A percentile compares a stretch with the other conserved stretches of the same genome.
phyloP scores from a whole-genome alignment of 2,329 filamentous ascomycete species.

The Penicillium hordei region DNA sequence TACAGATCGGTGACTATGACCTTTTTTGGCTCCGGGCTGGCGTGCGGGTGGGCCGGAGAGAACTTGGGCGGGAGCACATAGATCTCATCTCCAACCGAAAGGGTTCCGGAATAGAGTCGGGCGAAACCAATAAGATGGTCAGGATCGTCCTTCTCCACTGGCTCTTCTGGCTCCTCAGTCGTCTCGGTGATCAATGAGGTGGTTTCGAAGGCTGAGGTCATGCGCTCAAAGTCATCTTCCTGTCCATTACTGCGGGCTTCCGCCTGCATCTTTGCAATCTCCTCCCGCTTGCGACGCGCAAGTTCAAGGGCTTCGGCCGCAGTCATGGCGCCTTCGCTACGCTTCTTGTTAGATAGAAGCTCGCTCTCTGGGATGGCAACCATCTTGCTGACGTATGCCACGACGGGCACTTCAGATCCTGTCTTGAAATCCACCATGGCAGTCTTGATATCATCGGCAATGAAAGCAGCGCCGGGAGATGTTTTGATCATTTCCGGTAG shows the following conservation, averaged over 20 bases:
- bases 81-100: constrained; percentile 84
- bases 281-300: constrained; percentile 82
- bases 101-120: constrained; percentile 83
- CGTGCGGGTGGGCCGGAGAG: constrained; percentile 73
- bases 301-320: constrained; percentile 88
- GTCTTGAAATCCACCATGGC: constrained; percentile 81
- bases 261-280: constrained; percentile 77
- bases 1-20: constrained; percentile 86
- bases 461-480: constrained; percentile 72
- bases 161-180: constrained; percentile 49
- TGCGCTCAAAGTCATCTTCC: constrained; percentile 53
- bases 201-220: constrained; percentile 62
- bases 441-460: constrained; percentile 68
- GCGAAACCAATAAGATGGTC: constrained; percentile 96
- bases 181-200: constrained; percentile 56
- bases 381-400: constrained; percentile 98
- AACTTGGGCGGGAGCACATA: constrained; percentile 95
- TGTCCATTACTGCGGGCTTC: constrained; percentile 45
- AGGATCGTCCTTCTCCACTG: constrained; percentile 64
- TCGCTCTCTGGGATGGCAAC: constrained; percentile 92
- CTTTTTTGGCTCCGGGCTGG: constrained; percentile 71
- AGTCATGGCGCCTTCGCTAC: constrained; percentile 68
- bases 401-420: constrained; percentile 69
- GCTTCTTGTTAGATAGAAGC: constrained; percentile 75
- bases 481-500: constrained; percentile 75